Evolutionary conservation across 192 early-diverging fungal genomes (phyloP).

Genomic region (Umbelopsis vinacea): DNA sequence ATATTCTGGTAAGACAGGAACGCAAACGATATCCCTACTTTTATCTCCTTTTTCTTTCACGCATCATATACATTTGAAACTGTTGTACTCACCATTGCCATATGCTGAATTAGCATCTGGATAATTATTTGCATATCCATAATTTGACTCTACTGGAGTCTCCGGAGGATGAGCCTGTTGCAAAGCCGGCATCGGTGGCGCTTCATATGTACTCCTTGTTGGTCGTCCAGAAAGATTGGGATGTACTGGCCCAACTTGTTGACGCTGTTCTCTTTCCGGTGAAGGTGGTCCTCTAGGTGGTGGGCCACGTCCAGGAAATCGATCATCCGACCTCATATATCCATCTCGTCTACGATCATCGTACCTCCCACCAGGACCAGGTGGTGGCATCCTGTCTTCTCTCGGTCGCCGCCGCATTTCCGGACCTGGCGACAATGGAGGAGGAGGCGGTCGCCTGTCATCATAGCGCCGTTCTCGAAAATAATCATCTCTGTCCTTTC

Average conservation of each 20-base stretch:
- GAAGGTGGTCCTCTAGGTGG: conserved; percentile 46
- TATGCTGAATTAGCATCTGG: conserved; percentile 18
- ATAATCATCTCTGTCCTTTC: conserved; percentile 47
- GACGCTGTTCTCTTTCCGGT: conserved; percentile 2
- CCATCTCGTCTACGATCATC: conserved; percentile 10
- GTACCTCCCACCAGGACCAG: conserved; percentile 27
- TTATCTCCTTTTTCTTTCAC: neutral
- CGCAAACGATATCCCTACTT: no score
- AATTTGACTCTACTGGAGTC: conserved; percentile 17
- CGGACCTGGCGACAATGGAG: conserved; percentile 26
- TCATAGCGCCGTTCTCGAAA: conserved; percentile 51
- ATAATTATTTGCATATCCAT: conserved; percentile 19
- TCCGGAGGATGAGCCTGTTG: conserved; percentile 29
- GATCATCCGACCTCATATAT: conserved; percentile 11
- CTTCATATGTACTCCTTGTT: conserved; percentile 37
- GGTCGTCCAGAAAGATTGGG: conserved; percentile 16
- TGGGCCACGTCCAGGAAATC: conserved; percentile 9
- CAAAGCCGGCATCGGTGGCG: conserved; percentile 29
- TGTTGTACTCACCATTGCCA: conserved; percentile 3
- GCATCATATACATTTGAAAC: neutral
- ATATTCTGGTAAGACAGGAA: neutral
- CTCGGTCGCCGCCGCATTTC: conserved; percentile 40
- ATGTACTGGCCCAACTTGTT: conserved; percentile 10
- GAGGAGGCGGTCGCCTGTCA: conserved; percentile 32
- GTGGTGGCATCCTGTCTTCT: conserved; percentile 34